Evolutionary conservation across 1,284 basidiomycete genomes (phyloP).

Genomic region (Rhodotorula sp.): DNA sequence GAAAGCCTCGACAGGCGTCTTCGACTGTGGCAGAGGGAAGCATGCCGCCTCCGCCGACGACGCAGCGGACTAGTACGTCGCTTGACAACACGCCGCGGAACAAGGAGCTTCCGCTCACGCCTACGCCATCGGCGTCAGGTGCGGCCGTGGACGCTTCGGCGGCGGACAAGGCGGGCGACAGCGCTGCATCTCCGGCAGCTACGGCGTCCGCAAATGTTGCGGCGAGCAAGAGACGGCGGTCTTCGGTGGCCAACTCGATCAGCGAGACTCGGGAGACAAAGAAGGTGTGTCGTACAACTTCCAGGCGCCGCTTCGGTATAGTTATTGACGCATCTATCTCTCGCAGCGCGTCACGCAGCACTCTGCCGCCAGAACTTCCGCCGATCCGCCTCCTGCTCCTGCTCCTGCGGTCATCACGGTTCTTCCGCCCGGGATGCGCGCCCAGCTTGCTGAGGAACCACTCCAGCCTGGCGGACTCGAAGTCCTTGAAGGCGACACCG

Average conservation of each 20-base stretch:
- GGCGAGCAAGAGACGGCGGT: background rate
- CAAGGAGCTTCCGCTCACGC: background rate
- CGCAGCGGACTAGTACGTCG: background rate
- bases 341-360: background rate
- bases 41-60: slow-evolving; percentile 1
- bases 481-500: too few relatives aligned
- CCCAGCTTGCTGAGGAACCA: too few relatives aligned
- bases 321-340: background rate
- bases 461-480: too few relatives aligned
- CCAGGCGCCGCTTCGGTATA: background rate
- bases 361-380: too few relatives aligned
- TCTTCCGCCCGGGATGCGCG: background rate
- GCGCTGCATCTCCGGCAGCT: too few relatives aligned
- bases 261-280: slow-evolving; percentile 1
- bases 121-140: background rate
- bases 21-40: background rate
- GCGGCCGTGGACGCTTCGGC: background rate
- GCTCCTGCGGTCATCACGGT: background rate
- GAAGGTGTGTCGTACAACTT: background rate
- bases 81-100: background rate
- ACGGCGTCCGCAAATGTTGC: too few relatives aligned
- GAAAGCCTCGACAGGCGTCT: background rate
- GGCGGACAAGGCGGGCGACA: background rate
- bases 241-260: background rate
- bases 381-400: background rate